Conservation (phyloP, 805 yeast species). For the Metschnikowia continentalis region DNA sequence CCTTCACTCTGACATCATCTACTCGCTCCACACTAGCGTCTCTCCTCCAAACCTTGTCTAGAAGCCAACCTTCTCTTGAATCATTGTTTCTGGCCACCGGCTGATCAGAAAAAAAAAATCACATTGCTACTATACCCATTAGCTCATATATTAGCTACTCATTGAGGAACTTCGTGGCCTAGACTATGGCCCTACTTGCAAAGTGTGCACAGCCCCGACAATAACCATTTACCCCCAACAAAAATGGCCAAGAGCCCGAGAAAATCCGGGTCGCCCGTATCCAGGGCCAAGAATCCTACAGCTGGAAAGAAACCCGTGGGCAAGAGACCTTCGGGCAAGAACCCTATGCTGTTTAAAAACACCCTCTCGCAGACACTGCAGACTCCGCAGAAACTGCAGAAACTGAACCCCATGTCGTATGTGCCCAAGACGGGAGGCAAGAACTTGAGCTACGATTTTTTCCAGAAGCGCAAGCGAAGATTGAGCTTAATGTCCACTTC, state of each 20-base stretch:
- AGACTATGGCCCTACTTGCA: background rate
- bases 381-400: conserved; percentile 10
- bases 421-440: conserved; percentile 28
- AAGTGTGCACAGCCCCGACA: background rate
- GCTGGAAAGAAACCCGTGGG: background rate
- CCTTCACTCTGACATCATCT: background rate
- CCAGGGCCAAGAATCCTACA: conserved; percentile 1
- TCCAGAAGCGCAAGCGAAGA: conserved; percentile 19
- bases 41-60: no score
- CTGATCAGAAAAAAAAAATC: no score
- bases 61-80: no score
- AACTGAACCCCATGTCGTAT: conserved; percentile 13
- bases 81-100: no score
- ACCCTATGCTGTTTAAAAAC: background rate
- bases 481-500: conserved; percentile 35
- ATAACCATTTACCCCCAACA: background rate
- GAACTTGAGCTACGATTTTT: conserved; percentile 23
- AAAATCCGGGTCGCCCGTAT: conserved; percentile 14
- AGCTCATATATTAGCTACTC: no score
- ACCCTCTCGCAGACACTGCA: conserved; percentile 11
- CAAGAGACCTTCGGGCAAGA: background rate
- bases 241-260: conserved; percentile 34
- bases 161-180: no score
- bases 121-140: no score
- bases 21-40: background rate